phyloP scores from a whole-genome alignment of 495 filamentous ascomycete species.

The Trichoderma reesei region DNA sequence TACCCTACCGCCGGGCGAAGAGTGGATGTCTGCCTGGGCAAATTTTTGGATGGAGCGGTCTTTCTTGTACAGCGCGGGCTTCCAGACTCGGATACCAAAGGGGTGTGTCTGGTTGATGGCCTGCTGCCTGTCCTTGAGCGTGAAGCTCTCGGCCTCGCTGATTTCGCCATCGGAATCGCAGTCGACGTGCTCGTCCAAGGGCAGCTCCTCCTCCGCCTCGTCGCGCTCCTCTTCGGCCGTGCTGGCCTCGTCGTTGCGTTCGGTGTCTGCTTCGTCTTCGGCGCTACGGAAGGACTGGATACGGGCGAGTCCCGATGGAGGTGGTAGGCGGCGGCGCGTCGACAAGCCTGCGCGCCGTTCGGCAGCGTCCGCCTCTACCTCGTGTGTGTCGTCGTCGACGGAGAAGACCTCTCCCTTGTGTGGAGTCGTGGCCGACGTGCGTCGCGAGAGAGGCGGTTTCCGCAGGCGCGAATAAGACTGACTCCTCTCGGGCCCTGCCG shows the following conservation, averaged over 20 bases:
- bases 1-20: conserved; percentile 80
- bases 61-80: conserved; percentile 97
- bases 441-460: conserved; percentile 61
- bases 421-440: conserved; percentile 59
- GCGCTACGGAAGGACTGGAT: conserved; percentile 42
- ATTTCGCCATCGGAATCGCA: conserved; percentile 50
- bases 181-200: conserved; percentile 29
- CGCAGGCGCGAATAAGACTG: conserved; percentile 42
- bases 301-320: conserved; percentile 49
- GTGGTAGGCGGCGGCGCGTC: conserved; percentile 55
- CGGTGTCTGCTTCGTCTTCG: conserved; percentile 19
- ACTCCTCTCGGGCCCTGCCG: conserved; percentile 35
- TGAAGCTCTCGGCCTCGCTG: conserved; percentile 77
- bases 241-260: conserved; percentile 23
- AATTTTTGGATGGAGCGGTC: conserved; percentile 89
- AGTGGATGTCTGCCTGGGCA: conserved; percentile 96
- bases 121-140: conserved; percentile 85
- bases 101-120: conserved; percentile 99
- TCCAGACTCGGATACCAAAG: conserved; percentile 98
- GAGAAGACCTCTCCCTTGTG: conserved; percentile 84
- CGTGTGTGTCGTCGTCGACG: conserved; percentile 78
- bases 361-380: conserved; percentile 57
- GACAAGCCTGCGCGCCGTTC: conserved; percentile 48
- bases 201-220: conserved; percentile 25
- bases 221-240: conserved; percentile 20